A percentile compares a stretch with the other conserved stretches of the same genome.
These are phyloP conservation scores for Phytopythium aichiense DNA, from an alignment of 352 stramenopile genomes.

Conservation along the genomic window DNA sequence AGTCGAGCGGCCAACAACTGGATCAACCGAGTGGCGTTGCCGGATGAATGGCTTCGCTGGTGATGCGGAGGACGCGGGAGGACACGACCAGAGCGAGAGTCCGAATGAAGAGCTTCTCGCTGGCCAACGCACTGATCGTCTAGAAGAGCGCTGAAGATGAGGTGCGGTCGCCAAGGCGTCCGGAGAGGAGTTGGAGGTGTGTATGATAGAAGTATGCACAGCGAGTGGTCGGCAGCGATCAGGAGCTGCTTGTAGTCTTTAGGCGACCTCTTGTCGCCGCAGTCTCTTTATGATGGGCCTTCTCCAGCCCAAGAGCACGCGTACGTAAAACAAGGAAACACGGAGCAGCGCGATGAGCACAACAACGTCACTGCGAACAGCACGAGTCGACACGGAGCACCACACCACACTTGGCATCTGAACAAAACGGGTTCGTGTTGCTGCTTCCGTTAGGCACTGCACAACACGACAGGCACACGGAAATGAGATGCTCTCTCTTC, in stretches of 20 bases:
- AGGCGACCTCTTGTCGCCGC: background rate
- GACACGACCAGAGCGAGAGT: background rate
- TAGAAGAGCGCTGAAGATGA: background rate
- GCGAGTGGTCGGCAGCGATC: background rate
- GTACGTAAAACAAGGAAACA: background rate
- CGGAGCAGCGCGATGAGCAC: background rate
- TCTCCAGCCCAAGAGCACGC: background rate
- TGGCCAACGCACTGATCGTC: background rate
- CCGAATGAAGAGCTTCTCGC: slow-evolving; percentile 2
- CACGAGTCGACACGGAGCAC: too few relatives aligned
- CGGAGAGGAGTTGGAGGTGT: background rate
- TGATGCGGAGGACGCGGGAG: background rate
- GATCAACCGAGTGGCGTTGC: background rate
- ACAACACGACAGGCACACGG: background rate
- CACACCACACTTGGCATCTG: background rate
- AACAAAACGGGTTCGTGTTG: slow-evolving; percentile 6
- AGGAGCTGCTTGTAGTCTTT: background rate
- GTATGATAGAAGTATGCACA: slow-evolving; percentile 10
- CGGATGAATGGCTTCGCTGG: background rate
- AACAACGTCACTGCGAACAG: background rate
- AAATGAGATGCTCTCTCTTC: background rate
- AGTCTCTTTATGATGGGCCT: slow-evolving; percentile 1
- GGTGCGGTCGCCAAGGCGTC: background rate
- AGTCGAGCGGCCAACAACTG: background rate
- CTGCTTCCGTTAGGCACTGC: background rate